Conservation (phyloP, 1,284 basidiomycete species). For the Malassezia sympodialis region DNA sequence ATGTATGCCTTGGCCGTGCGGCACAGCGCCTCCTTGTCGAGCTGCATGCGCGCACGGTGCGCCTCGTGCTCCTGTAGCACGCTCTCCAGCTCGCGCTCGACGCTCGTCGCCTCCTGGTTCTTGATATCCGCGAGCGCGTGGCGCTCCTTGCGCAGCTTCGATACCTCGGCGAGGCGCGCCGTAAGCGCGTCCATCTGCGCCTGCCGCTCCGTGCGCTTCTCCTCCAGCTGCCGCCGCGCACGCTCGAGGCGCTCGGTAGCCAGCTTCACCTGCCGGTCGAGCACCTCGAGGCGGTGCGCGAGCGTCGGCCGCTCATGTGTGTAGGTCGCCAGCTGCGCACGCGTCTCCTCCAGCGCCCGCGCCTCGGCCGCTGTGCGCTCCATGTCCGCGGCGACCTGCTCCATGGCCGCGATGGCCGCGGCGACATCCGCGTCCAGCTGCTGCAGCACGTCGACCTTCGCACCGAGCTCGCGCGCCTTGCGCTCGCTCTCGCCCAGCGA, state of each 20-base stretch:
- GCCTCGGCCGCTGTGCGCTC: slow-evolving; percentile 16
- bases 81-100: slow-evolving; percentile 15
- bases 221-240: slow-evolving; percentile 20
- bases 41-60: slow-evolving; percentile 14
- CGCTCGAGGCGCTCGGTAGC: slow-evolving; percentile 9
- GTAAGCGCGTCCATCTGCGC: slow-evolving; percentile 10
- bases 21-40: slow-evolving; percentile 15
- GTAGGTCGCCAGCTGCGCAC: slow-evolving; percentile 5
- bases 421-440: slow-evolving; percentile 22
- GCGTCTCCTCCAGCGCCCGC: slow-evolving; percentile 17
- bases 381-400: slow-evolving; percentile 31
- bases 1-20: slow-evolving; percentile 10
- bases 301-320: slow-evolving; percentile 25
- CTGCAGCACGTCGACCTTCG: slow-evolving; percentile 25
- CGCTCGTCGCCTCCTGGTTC: slow-evolving; percentile 2
- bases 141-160: slow-evolving; percentile 12
- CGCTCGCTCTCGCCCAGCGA: slow-evolving; percentile 66
- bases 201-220: slow-evolving; percentile 20
- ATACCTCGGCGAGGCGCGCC: slow-evolving; percentile 12
- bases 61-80: slow-evolving; percentile 13
- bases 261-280: slow-evolving; percentile 10
- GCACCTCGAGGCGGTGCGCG: slow-evolving; percentile 18
- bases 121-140: slow-evolving; percentile 8
- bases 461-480: slow-evolving; percentile 52
- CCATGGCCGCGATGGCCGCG: slow-evolving; percentile 24